Evolutionary conservation across 331 rosid species (phyloP).

Genomic region (Arachis monticola): DNA sequence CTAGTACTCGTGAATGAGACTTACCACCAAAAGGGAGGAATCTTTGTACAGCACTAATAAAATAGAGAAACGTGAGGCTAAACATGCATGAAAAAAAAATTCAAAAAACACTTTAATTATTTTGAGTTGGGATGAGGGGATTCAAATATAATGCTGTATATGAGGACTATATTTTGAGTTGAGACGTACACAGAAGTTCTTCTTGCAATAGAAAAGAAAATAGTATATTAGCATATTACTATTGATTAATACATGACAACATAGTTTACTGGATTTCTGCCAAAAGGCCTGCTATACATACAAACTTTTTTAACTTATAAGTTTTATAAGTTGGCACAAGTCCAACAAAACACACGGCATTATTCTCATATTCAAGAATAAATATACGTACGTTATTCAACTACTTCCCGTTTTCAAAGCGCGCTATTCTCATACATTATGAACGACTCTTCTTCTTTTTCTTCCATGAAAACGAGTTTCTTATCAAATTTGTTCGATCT

Average conservation of each 20-base stretch:
- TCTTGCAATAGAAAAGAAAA: background rate
- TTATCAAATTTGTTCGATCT: too few relatives aligned
- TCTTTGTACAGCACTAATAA: constrained; percentile 4
- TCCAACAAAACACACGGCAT: too few relatives aligned
- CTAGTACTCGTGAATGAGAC: constrained; percentile 20
- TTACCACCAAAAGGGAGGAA: constrained; percentile 21
- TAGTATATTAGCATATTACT: too few relatives aligned
- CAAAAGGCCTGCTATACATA: too few relatives aligned
- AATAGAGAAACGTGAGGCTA: background rate
- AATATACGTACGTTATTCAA: too few relatives aligned
- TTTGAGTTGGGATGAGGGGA: background rate
- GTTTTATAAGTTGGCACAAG: too few relatives aligned
- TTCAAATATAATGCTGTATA: background rate
- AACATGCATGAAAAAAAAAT: background rate
- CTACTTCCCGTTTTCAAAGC: too few relatives aligned
- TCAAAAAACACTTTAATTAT: background rate
- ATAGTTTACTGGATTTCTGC: background rate
- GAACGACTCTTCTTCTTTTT: too few relatives aligned
- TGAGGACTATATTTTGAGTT: background rate
- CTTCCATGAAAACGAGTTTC: too few relatives aligned
- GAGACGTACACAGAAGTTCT: background rate
- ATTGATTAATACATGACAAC: background rate
- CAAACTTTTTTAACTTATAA: too few relatives aligned
- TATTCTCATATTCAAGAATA: too few relatives aligned
- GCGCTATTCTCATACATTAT: too few relatives aligned